Conservation (phyloP, 2,329 filamentous ascomycete species). For the Sarocladiaceae sp. region DNA sequence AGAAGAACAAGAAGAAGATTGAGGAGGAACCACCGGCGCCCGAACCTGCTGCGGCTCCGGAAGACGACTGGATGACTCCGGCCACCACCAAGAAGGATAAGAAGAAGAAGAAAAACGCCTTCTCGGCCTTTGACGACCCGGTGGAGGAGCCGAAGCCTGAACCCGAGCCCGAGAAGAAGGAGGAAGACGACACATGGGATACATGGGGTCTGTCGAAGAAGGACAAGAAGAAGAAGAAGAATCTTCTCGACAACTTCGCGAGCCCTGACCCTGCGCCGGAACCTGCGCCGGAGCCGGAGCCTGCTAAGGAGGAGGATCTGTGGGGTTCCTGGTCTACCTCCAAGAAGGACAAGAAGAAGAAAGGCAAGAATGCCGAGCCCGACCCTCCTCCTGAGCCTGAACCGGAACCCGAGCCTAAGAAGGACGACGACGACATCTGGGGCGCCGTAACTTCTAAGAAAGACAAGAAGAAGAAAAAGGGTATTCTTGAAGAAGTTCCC, state of each 20-base stretch:
- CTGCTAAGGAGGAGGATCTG: conserved; percentile 24
- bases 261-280: conserved; percentile 10
- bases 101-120: conserved; percentile 30
- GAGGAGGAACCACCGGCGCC: conserved; percentile 8
- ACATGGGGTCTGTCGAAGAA: conserved; percentile 14
- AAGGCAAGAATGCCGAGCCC: conserved; percentile 6
- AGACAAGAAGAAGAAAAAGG: conserved; percentile 23
- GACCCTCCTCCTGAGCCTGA: conserved; percentile 4
- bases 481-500: conserved; percentile 2
- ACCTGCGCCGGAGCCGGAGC: conserved; percentile 18
- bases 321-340: conserved; percentile 18
- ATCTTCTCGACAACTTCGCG: background rate
- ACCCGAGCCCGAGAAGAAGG: conserved; percentile 21
- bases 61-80: conserved; percentile 10
- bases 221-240: conserved; percentile 17
- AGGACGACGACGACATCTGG: conserved; percentile 15
- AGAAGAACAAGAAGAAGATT: conserved; percentile 31
- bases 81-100: conserved; percentile 19
- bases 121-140: conserved; percentile 12
- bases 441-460: conserved; percentile 22
- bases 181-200: conserved; percentile 25
- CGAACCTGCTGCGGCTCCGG: conserved; percentile 9
- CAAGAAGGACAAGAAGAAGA: conserved; percentile 20
- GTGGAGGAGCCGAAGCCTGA: conserved; percentile 21
- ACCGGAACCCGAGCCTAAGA: conserved; percentile 5